These are phyloP conservation scores for Clavispora vitiphila DNA, from an alignment of 805 yeast genomes.

Conservation along the genomic window DNA sequence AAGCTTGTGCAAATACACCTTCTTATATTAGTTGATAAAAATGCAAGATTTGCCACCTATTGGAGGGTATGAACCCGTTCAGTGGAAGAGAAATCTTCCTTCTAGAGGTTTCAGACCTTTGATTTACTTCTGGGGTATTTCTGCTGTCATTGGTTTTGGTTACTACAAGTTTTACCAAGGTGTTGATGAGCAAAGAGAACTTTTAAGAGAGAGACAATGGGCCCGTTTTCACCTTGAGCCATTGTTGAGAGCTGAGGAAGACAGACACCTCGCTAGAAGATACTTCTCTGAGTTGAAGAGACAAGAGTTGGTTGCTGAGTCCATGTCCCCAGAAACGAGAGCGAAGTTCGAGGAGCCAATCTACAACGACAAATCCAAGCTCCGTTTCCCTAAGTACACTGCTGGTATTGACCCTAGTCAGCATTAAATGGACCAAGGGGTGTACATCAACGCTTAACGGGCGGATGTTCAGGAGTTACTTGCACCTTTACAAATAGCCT, in stretches of 20 bases:
- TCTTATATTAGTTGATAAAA: background rate
- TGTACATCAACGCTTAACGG: background rate
- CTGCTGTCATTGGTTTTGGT: conserved; percentile 65
- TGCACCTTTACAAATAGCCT: background rate
- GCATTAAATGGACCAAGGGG: conserved; percentile 3
- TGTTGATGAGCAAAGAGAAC: conserved; percentile 70
- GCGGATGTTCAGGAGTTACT: background rate
- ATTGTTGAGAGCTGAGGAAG: conserved; percentile 74
- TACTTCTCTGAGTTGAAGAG: conserved; percentile 58
- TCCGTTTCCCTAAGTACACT: conserved; percentile 38
- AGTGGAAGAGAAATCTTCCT: conserved; percentile 86
- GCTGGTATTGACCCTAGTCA: conserved; percentile 36
- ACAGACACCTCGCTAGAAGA: conserved; percentile 72
- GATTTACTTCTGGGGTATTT: conserved; percentile 60
- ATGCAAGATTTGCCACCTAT: conserved; percentile 84
- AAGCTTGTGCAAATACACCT: background rate
- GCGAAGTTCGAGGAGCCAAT: conserved; percentile 40
- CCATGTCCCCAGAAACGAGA: conserved; percentile 34
- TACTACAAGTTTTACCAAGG: conserved; percentile 63
- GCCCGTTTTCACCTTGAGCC: conserved; percentile 70
- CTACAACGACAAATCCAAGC: conserved; percentile 40
- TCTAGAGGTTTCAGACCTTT: conserved; percentile 80
- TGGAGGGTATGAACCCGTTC: conserved; percentile 81
- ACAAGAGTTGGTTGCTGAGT: conserved; percentile 50
- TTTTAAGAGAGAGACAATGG: conserved; percentile 73